Evolutionary conservation across 441 rosid species (phyloP).

Genomic region (Gossypium trilobum): DNA sequence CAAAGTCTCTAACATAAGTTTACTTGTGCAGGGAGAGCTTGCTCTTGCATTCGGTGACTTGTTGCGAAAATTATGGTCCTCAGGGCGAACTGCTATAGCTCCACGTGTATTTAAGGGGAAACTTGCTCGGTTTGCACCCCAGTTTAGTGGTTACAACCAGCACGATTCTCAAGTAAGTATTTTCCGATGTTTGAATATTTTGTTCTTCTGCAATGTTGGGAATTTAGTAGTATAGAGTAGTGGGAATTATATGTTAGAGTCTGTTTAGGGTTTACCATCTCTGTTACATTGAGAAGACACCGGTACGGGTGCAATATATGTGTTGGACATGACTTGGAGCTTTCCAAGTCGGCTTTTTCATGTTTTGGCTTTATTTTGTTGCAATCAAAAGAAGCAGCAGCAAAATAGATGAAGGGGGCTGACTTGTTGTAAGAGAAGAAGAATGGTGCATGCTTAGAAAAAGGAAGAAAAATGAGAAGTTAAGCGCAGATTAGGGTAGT

Average conservation of each 20-base stretch:
- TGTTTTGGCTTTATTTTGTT: not conserved
- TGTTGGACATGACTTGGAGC: not conserved
- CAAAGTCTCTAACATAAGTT: constrained; percentile 25
- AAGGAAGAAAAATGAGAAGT: not conserved
- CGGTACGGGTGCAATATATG: not conserved
- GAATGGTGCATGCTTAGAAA: not conserved
- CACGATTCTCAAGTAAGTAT: constrained; percentile 63
- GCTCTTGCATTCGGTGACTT: constrained; percentile 55
- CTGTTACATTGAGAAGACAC: not conserved
- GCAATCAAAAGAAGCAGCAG: not conserved
- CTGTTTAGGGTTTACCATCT: not conserved
- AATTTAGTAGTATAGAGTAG: not conserved
- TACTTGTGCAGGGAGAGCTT: constrained; percentile 56
- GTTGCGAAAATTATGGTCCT: constrained; percentile 51
- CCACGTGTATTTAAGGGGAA: constrained; percentile 54
- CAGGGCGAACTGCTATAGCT: constrained; percentile 36
- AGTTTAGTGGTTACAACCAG: constrained; percentile 63
- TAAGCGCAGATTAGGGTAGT: not conserved
- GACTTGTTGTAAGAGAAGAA: not conserved
- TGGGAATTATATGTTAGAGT: not conserved
- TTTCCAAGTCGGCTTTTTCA: not conserved
- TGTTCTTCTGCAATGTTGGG: not conserved
- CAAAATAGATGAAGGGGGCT: not conserved
- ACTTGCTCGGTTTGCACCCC: constrained; percentile 64
- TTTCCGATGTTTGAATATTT: not conserved